Evolutionary conservation across 2,329 filamentous ascomycete genomes (phyloP).

Genomic region (Thielaviopsis cerberus): DNA sequence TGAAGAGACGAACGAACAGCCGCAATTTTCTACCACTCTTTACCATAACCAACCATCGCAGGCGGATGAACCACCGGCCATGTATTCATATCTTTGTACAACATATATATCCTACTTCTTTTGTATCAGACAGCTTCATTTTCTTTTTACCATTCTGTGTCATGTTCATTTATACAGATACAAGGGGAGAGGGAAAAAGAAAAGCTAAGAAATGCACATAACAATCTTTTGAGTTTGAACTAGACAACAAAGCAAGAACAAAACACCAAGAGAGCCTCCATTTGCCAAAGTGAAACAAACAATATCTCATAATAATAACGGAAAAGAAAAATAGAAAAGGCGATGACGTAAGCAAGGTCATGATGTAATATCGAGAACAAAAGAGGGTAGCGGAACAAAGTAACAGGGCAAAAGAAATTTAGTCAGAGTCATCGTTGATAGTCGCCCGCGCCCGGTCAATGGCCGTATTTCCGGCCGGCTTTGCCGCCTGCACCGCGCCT

Average conservation of each 20-base stretch:
- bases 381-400: background rate
- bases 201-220: background rate
- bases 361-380: background rate
- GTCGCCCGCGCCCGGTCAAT: conserved; percentile 39
- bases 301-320: background rate
- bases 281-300: background rate
- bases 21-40: background rate
- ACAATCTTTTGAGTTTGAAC: background rate
- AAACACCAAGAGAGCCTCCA: background rate
- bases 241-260: background rate
- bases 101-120: background rate
- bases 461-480: conserved; percentile 36
- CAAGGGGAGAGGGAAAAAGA: background rate
- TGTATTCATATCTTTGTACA: conserved; percentile 9
- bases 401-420: conserved; percentile 14
- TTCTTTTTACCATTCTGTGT: background rate
- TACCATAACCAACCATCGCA: too few relatives aligned
- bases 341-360: background rate
- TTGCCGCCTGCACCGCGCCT: conserved; percentile 30
- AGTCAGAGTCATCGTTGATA: conserved; percentile 43
- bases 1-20: background rate
- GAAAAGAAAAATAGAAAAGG: background rate
- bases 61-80: conserved; percentile 2
- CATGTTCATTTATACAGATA: background rate
- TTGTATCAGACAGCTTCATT: background rate